Base-by-base conservation (phyloP, 805 yeast genomes). In the Myxozyma vanderwaltii region DNA sequence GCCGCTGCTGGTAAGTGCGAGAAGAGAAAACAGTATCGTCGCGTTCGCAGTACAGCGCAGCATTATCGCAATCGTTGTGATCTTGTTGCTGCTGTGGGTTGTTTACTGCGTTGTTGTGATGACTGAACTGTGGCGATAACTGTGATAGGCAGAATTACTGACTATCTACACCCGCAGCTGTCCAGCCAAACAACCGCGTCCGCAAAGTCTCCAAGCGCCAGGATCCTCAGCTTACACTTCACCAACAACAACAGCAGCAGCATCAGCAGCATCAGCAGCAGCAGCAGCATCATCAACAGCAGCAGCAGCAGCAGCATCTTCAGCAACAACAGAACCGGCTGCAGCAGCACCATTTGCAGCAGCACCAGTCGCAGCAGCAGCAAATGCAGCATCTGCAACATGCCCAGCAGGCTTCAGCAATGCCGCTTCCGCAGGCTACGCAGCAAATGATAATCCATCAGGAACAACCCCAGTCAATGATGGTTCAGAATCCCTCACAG, bases 281-380 rank as follows among this genome's bases (percentile, higher is more conserved):
- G 45, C 49, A 46, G 57, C 57, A 53, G 33, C 51, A 38, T 4
- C 24, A 15, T 24, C 58, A 54, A 39, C 58, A 54, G 23, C 53
- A 47, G 6, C 19, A n/a, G 40, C 54, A 39, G 46, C 47, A 45
- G 23, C 51, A 17, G 29, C 55, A 51, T 15, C 49, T 39, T 24
- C 40, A 23, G n/a, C 51, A 23, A 12, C 27, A 19, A 15, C 46
- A 54, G 31, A n/a, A 38, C 23, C 43, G 21, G 19, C 19, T n/a
- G 40, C 51, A 40, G 48, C 56, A 53, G 45, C 49, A 46, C 51
- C 57, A 53, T 19, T 46, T 45, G 4, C 24, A 15, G 38, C 58
- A 54, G 41, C 58, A 54, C 17, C 53, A 47, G 6, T 24, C 29
- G 40, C 54, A 39, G 46, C 47, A 53, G 36, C 41, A 19, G 39